Evolutionary conservation across 345 rosid genomes (phyloP), one percentile per base, ranked within the genome.

Genomic region (Isatis tinctoria): DNA sequence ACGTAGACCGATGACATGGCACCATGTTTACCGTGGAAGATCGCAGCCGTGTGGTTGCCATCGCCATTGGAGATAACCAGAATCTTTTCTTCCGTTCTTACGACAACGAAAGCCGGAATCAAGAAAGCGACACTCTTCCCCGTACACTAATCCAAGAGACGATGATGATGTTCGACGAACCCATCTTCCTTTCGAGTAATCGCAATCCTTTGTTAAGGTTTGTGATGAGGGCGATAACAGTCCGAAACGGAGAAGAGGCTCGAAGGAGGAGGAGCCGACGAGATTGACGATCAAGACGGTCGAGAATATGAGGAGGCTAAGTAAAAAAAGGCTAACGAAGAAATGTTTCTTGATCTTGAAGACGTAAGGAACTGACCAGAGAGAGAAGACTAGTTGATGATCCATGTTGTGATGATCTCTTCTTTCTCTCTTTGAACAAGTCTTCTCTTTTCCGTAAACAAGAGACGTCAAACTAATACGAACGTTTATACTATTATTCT

Each of bases 31-130:
- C 98, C 97, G 81, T 17, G 93, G 91, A 69, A 92, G 82, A 78
- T 86, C 78, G 57, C 99, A 88, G 54, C 87, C 83, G 30, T 90
- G 39, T 4, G 97, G 97, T 70, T 90, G 90, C 97, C 99, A 95
- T 61, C 92, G 84, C 99, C 98, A 92, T 37, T 84, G 83, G 16
- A 71, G 91, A 80, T 79, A 92, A 70, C 77, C 90, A 0, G 67
- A 69, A 40, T 92, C 93, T 18, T 69, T 77, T 74, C 99, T 85
- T 18, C 99, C 97, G 3, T 83, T 83, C 8, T 49, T 53, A 1
- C 36, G 85, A 60, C 97, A 92, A 4, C 83, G 89, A 69, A 95
- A 92, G 5, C 97, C 99, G 0, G 88, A 86, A 71, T 92, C 96
- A 28, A 92, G 93, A 75, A 94, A 94, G 8, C 82, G 87, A 86